phyloP scores from a whole-genome alignment of 1,284 basidiomycete genomes.

The Heterobasidion occidentale region DNA sequence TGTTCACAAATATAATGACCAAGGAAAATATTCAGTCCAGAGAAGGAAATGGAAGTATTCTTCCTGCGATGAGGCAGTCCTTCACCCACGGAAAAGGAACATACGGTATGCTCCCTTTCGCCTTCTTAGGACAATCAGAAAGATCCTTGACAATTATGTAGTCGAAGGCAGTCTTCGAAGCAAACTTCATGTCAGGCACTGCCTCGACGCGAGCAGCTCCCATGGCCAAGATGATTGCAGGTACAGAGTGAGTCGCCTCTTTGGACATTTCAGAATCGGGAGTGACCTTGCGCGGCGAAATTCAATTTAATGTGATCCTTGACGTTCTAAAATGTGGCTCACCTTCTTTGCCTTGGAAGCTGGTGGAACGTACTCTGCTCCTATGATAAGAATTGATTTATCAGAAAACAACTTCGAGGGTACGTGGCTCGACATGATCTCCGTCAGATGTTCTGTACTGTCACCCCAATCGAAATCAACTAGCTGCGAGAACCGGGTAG shows the following conservation, averaged over 20 bases:
- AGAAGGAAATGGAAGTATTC: constrained; percentile 26
- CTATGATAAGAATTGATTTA: constrained; percentile 48
- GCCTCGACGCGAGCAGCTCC: constrained; percentile 64
- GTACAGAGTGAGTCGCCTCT: constrained; percentile 24
- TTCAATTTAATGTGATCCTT: not conserved
- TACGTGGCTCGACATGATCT: constrained; percentile 51
- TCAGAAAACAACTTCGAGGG: constrained; percentile 46
- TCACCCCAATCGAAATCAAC: constrained; percentile 69
- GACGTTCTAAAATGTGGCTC: not conserved
- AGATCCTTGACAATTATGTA: constrained; percentile 59
- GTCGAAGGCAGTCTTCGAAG: constrained; percentile 37
- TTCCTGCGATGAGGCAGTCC: constrained; percentile 63
- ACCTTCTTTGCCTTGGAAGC: constrained; percentile 30
- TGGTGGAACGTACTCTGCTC: constrained; percentile 43
- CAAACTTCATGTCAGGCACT: constrained; percentile 28
- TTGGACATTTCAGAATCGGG: constrained; percentile 14
- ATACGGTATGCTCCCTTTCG: constrained; percentile 18
- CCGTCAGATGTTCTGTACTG: constrained; percentile 38
- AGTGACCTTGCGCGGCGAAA: not conserved
- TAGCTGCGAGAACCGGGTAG: constrained; percentile 55
- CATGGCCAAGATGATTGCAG: constrained; percentile 64
- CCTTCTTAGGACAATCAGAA: constrained; percentile 17
- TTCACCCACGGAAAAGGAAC: constrained; percentile 73
- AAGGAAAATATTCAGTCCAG: not conserved
- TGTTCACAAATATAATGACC: no score